These are phyloP conservation scores for Uromyces viciae-fabae DNA, from an alignment of 1,284 basidiomycete species.

Conservation along the genomic window DNA sequence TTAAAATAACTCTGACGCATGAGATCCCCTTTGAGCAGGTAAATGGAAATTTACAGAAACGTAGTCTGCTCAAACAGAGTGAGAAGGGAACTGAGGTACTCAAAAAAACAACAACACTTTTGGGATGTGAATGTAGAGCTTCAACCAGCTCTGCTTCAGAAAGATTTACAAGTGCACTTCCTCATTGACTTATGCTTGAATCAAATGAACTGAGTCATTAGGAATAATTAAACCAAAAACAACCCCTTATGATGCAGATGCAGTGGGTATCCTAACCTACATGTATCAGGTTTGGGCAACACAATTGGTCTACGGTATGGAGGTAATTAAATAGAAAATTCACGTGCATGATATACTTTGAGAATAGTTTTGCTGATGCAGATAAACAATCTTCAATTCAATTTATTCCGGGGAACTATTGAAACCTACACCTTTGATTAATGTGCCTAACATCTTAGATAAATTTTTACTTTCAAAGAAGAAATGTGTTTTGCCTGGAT, in stretches of 20 bases:
- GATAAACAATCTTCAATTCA: conserved; percentile 98
- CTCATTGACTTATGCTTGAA: neutral
- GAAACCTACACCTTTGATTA: conserved; percentile 59
- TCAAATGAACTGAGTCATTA: conserved; percentile 58
- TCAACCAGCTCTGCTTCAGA: too few species aligned
- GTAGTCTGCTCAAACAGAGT: too few species aligned
- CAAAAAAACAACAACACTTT: too few species aligned
- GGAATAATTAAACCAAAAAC: conserved; percentile 82
- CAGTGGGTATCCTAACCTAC: conserved; percentile 93
- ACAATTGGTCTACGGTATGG: conserved; percentile 95
- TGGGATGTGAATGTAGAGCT: too few species aligned
- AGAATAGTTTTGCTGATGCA: conserved; percentile 73
- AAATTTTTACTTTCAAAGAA: conserved; percentile 37
- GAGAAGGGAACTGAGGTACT: too few species aligned
- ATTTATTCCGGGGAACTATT: conserved; percentile 81
- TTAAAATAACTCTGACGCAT: neutral
- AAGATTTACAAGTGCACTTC: neutral
- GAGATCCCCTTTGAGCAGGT: too few species aligned
- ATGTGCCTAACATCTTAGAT: conserved; percentile 44
- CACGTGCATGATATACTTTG: conserved; percentile 92
- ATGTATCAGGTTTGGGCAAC: conserved; percentile 99
- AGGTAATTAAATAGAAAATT: conserved; percentile 85
- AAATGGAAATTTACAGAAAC: too few species aligned
- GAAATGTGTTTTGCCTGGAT: conserved; percentile 18
- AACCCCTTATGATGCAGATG: conserved; percentile 87